These are phyloP conservation scores for Cordyceps cicadae DNA, from an alignment of 2,329 filamentous ascomycete genomes.

Conservation along the genomic window DNA sequence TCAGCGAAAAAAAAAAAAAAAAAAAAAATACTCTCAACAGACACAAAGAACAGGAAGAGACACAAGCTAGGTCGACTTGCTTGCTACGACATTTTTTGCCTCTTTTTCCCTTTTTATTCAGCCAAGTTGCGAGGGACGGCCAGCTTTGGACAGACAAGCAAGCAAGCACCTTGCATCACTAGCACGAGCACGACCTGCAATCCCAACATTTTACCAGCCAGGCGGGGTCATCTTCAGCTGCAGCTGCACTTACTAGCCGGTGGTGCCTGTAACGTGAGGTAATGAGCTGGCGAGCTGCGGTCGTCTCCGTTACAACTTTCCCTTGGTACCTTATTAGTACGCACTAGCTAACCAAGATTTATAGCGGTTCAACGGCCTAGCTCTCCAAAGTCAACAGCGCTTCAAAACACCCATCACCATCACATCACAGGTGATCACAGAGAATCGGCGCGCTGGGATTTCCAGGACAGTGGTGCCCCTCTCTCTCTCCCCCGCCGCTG, in stretches of 20 bases:
- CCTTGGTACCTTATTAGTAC: too few species aligned
- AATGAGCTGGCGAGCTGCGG: not conserved
- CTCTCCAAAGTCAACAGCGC: too few species aligned
- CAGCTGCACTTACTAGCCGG: too few species aligned
- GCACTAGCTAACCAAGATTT: too few species aligned
- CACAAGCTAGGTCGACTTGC: not conserved
- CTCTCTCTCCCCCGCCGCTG: too few species aligned
- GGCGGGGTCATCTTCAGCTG: not conserved
- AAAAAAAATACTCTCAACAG: too few species aligned
- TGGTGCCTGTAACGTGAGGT: not conserved
- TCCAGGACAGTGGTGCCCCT: not conserved
- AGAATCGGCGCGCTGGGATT: not conserved
- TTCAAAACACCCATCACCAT: too few species aligned
- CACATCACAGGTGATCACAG: not conserved
- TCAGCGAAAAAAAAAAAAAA: not conserved
- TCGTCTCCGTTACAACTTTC: too few species aligned
- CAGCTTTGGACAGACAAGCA: not conserved
- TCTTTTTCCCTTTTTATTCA: not conserved
- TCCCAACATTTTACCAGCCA: not conserved
- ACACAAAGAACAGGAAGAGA: not conserved
- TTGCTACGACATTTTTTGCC: not conserved
- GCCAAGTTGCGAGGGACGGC: not conserved
- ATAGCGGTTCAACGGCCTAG: too few species aligned
- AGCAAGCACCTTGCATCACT: not conserved
- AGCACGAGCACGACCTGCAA: not conserved